phyloP scores from a whole-genome alignment of 768 basidiomycete species.

The Lentinula detonsa region DNA sequence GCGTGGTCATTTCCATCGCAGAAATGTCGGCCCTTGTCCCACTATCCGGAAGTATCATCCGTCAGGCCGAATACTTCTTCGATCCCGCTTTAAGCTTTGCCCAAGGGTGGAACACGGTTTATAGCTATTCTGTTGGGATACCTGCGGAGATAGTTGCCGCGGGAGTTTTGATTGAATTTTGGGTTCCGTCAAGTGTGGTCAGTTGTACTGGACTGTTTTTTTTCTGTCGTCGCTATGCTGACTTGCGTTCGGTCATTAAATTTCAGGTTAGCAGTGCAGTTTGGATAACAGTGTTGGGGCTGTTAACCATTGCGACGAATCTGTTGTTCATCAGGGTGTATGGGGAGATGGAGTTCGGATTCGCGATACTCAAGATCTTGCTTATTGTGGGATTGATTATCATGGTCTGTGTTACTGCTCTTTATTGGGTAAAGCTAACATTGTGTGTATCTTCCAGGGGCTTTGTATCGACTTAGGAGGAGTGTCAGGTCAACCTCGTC shows the following conservation, averaged over 20 bases:
- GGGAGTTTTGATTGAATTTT: slow-evolving; percentile 41
- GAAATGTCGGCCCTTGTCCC: slow-evolving; percentile 24
- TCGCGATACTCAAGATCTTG: slow-evolving; percentile 39
- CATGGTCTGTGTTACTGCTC: slow-evolving; percentile 15
- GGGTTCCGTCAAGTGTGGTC: slow-evolving; percentile 19
- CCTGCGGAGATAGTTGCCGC: slow-evolving; percentile 51
- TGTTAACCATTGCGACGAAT: slow-evolving; percentile 16
- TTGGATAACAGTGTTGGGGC: slow-evolving; percentile 5
- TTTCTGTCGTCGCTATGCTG: neutral
- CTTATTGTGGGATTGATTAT: slow-evolving; percentile 33
- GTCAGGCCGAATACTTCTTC: slow-evolving; percentile 46
- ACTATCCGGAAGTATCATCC: slow-evolving; percentile 45
- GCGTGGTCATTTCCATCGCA: slow-evolving; percentile 28
- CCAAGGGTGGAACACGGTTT: slow-evolving; percentile 44
- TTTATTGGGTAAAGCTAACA: no score
- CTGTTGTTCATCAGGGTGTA: slow-evolving; percentile 37
- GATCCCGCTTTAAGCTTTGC: slow-evolving; percentile 43
- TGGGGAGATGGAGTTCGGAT: slow-evolving; percentile 53
- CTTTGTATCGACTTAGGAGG: slow-evolving; percentile 48
- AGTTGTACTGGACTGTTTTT: neutral
- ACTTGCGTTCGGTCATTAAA: no score
- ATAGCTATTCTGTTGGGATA: slow-evolving; percentile 30
- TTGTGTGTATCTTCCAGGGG: slow-evolving; percentile 14
- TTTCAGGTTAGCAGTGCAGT: slow-evolving; percentile 4
- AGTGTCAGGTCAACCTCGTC: slow-evolving; percentile 34